Conservation (phyloP, 1,284 basidiomycete species). For the Heterobasidion irregulare region DNA sequence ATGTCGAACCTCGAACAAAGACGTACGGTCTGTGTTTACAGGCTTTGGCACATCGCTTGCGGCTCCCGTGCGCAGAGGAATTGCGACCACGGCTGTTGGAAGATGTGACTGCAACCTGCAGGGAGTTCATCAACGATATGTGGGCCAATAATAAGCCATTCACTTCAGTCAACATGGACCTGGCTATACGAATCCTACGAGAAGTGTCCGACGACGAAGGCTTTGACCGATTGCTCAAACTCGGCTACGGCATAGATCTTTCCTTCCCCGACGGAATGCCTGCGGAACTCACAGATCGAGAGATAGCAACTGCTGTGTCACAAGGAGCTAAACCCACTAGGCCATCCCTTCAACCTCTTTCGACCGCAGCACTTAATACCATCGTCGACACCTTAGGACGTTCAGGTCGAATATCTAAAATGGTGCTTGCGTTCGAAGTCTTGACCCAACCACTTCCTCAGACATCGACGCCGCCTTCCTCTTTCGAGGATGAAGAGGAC, state of each 20-base stretch:
- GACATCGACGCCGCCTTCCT: conserved; percentile 33
- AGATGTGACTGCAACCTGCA: conserved; percentile 37
- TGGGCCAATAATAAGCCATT: conserved; percentile 33
- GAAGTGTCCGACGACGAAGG: conserved; percentile 44
- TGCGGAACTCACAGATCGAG: conserved; percentile 24
- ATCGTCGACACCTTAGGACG: conserved; percentile 61
- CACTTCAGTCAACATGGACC: conserved; percentile 52
- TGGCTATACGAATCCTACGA: conserved; percentile 59
- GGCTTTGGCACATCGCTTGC: conserved; percentile 56
- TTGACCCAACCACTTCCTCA: conserved; percentile 59
- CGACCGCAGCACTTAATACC: conserved; percentile 63
- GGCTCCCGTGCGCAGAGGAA: conserved; percentile 39
- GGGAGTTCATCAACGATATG: conserved; percentile 53
- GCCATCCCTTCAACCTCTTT: conserved; percentile 20
- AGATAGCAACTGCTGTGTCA: conserved; percentile 4
- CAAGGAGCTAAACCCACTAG: conserved; percentile 9
- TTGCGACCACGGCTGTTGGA: conserved; percentile 24
- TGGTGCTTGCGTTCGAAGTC: conserved; percentile 69
- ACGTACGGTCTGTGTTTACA: conserved; percentile 60
- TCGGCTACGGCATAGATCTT: conserved; percentile 67
- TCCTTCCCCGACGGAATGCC: conserved; percentile 58
- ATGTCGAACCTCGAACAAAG: conserved; percentile 36
- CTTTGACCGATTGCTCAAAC: conserved; percentile 50
- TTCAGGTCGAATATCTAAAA: conserved; percentile 47
- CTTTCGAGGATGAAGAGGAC: conserved; percentile 63